Conservation (phyloP, 768 basidiomycete genomes). For the Phaeotremella fagi region DNA sequence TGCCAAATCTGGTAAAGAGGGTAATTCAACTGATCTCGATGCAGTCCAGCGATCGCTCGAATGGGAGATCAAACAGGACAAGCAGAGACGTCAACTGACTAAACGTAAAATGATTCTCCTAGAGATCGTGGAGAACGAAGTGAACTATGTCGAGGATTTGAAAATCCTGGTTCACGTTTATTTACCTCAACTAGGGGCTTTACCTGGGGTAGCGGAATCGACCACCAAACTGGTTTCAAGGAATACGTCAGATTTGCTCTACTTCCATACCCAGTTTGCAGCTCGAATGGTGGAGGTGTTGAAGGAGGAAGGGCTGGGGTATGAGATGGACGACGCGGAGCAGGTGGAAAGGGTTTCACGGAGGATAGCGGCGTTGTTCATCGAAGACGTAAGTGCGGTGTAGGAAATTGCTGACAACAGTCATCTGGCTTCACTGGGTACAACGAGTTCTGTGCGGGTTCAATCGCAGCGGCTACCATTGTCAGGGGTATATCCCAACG, state of each 20-base stretch:
- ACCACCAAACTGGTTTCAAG: conserved; percentile 29
- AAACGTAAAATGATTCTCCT: conserved; percentile 65
- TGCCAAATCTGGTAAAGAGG: conserved; percentile 42
- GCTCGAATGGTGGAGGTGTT: conserved; percentile 44
- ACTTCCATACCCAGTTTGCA: conserved; percentile 35
- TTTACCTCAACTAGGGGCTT: conserved; percentile 45
- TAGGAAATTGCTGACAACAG: conserved; percentile 1
- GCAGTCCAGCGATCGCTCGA: conserved; percentile 35
- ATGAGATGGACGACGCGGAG: conserved; percentile 13
- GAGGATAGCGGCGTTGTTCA: conserved; percentile 39
- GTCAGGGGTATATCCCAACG: conserved; percentile 64
- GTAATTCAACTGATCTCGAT: conserved; percentile 18
- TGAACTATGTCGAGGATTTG: conserved; percentile 73
- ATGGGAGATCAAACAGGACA: conserved; percentile 36
- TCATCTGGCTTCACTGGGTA: conserved; percentile 61
- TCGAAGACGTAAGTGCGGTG: conserved; percentile 39
- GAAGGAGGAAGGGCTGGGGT: conserved; percentile 40
- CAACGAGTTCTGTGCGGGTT: conserved; percentile 79
- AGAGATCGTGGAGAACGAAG: conserved; percentile 80
- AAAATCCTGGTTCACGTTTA: conserved; percentile 59
- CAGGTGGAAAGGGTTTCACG: conserved; percentile 37
- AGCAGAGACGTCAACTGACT: conserved; percentile 26
- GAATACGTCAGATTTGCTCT: conserved; percentile 37
- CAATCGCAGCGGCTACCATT: conserved; percentile 72
- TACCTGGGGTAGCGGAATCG: conserved; percentile 29